These are phyloP conservation scores for Leucosporidium yakuticum DNA, from an alignment of 768 basidiomycete genomes.

Conservation along the genomic window DNA sequence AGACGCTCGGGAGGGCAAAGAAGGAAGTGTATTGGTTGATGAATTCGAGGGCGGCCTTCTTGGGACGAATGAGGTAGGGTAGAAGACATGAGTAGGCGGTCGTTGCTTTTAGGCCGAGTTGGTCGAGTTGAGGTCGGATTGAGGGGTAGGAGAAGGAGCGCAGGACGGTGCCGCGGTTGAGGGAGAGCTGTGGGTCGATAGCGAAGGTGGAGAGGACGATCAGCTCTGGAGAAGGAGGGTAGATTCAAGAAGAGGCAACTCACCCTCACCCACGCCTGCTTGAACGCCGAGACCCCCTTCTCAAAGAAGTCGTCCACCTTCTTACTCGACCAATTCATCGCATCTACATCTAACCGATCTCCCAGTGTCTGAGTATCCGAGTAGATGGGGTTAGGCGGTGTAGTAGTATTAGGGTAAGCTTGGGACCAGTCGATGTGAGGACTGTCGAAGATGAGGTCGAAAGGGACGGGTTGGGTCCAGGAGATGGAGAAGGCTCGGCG, in stretches of 20 bases:
- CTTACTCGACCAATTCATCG: neutral
- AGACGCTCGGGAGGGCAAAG: conserved; percentile 24
- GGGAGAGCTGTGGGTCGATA: conserved; percentile 1
- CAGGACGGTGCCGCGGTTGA: conserved; percentile 30
- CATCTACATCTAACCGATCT: neutral
- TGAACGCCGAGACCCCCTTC: neutral
- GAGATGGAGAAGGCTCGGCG: conserved; percentile 21
- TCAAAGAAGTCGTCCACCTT: neutral
- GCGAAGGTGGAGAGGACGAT: neutral
- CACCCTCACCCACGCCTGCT: neutral
- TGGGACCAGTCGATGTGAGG: conserved; percentile 23
- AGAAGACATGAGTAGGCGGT: conserved; percentile 25
- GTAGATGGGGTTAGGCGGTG: neutral
- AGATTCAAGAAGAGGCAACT: neutral
- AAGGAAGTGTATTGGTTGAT: conserved; percentile 22
- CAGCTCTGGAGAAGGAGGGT: neutral
- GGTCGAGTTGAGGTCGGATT: conserved; percentile 1
- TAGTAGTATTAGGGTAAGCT: neutral
- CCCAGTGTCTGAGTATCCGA: neutral
- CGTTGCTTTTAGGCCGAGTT: conserved; percentile 5
- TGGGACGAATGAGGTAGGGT: conserved; percentile 25
- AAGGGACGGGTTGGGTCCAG: conserved; percentile 22
- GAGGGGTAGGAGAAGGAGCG: conserved; percentile 15
- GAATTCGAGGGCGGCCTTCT: conserved; percentile 17
- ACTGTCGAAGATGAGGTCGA: conserved; percentile 29